Evolutionary conservation across 2,329 filamentous ascomycete genomes (phyloP).

Genomic region (Hymenoscyphus linearis): DNA sequence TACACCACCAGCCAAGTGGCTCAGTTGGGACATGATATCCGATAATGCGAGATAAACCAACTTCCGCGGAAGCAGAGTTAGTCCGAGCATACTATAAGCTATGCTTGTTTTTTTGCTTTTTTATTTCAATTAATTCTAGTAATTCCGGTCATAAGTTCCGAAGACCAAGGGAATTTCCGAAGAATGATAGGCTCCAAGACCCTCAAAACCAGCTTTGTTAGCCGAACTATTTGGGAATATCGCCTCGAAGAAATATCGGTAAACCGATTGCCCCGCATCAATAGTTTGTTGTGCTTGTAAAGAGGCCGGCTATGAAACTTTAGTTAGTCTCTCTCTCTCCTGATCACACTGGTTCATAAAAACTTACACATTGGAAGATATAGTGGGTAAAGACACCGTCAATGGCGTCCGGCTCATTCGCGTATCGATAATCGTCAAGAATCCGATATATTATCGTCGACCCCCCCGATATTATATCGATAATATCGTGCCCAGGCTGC

Average conservation of each 20-base stretch:
- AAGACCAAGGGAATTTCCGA: constrained; percentile 22
- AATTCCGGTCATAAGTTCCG: constrained; percentile 30
- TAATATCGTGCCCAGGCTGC: too few relatives aligned
- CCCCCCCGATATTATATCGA: too few relatives aligned
- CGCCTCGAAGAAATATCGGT: constrained; percentile 4
- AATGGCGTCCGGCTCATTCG: background rate
- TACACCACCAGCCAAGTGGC: too few relatives aligned
- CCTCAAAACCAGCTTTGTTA: background rate
- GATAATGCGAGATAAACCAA: too few relatives aligned
- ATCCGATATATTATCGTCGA: too few relatives aligned
- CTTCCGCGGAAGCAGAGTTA: too few relatives aligned
- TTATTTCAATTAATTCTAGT: too few relatives aligned
- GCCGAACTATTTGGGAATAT: constrained; percentile 12
- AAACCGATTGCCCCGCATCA: background rate
- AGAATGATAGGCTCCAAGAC: constrained; percentile 7
- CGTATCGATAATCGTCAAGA: too few relatives aligned
- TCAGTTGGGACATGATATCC: too few relatives aligned
- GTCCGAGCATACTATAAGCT: too few relatives aligned
- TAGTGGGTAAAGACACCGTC: background rate
- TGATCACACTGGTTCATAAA: background rate
- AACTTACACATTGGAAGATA: background rate
- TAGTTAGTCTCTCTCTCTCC: background rate
- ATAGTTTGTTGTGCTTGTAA: background rate
- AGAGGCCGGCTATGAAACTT: background rate
- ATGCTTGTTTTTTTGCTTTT: too few relatives aligned